Conservation (phyloP, 208 protist species). For the Acanthamoeba royreba region DNA sequence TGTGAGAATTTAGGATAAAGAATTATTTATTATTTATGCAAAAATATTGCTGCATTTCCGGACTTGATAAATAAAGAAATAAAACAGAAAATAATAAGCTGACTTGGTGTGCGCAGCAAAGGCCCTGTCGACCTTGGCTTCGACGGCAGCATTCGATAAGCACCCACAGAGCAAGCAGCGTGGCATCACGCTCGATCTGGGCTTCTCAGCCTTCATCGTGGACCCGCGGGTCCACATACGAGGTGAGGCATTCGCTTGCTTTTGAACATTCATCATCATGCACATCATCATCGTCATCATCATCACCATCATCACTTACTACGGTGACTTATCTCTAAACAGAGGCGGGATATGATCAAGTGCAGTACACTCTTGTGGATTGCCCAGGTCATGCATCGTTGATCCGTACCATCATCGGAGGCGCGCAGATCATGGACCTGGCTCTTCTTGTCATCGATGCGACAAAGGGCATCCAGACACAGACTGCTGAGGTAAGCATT, state of each 20-base stretch:
- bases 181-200: constrained; percentile 97
- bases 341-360: constrained; percentile 51
- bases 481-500: constrained; percentile 91
- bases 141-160: constrained; percentile 97
- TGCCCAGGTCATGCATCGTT: constrained; percentile 98
- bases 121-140: constrained; percentile 88
- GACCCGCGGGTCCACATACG: not conserved
- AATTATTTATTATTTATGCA: not conserved
- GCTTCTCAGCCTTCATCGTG: constrained; percentile 89
- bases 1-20: no score
- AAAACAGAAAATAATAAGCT: no score
- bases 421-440: constrained; percentile 97
- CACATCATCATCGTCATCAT: no score
- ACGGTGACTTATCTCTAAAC: not conserved
- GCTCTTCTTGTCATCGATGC: constrained; percentile 97
- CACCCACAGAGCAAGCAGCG: constrained; percentile 93
- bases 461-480: constrained; percentile 96
- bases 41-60: not conserved
- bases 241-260: not conserved
- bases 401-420: constrained; percentile 81
- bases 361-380: constrained; percentile 96
- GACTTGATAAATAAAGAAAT: no score
- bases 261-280: not conserved
- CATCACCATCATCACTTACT: no score
- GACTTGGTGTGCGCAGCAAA: constrained; percentile 76